Conservation (phyloP, 2,329 filamentous ascomycete species). For the Cladosporium austrohemisphaericum region DNA sequence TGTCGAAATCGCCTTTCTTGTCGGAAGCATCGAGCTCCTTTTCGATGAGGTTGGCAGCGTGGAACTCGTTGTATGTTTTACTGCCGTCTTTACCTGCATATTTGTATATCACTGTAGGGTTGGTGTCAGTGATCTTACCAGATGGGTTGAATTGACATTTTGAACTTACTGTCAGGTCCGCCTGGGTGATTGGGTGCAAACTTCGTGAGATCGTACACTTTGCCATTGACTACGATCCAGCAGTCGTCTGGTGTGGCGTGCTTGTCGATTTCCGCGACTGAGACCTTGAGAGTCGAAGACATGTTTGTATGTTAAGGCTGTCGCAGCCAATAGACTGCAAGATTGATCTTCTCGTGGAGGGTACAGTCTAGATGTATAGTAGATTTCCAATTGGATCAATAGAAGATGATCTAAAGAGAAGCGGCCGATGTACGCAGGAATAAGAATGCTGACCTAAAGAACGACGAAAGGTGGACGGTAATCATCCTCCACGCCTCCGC, state of each 20-base stretch:
- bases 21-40: slow-evolving; percentile 41
- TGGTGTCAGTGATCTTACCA: background rate
- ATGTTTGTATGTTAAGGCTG: background rate
- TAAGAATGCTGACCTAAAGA: slow-evolving; percentile 3
- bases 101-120: slow-evolving; percentile 42
- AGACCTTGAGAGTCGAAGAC: slow-evolving; percentile 16
- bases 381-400: too few relatives aligned
- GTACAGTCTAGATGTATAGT: too few relatives aligned
- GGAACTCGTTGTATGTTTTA: slow-evolving; percentile 51
- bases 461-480: background rate
- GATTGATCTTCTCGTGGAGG: too few relatives aligned
- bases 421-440: too few relatives aligned
- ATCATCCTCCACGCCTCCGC: slow-evolving; percentile 2
- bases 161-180: slow-evolving; percentile 48
- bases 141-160: too few relatives aligned
- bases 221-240: slow-evolving; percentile 67
- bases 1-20: slow-evolving; percentile 37
- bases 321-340: too few relatives aligned
- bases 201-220: slow-evolving; percentile 64
- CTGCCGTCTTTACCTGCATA: slow-evolving; percentile 55
- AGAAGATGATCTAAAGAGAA: too few relatives aligned
- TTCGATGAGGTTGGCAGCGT: slow-evolving; percentile 43
- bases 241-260: slow-evolving; percentile 36
- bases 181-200: slow-evolving; percentile 64
- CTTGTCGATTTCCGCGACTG: slow-evolving; percentile 32